A percentile compares a stretch with the other conserved stretches of the same genome.
phyloP scores from a whole-genome alignment of 352 stramenopile species.

The Aphanomyces stellatus region DNA sequence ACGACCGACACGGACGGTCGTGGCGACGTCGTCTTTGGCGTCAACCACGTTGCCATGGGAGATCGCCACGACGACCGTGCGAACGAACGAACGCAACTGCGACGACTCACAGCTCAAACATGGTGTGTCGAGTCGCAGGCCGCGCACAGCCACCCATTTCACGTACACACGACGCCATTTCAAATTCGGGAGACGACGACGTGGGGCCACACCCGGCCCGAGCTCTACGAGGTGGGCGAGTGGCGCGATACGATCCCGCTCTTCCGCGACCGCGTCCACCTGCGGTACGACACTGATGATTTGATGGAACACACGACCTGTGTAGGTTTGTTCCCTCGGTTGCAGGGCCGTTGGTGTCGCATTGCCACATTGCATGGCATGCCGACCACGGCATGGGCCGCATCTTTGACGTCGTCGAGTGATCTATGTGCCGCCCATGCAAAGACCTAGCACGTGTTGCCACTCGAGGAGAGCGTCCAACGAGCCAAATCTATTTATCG shows the following conservation, averaged over 20 bases:
- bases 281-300: slow-evolving; percentile 28
- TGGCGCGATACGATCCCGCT: slow-evolving; percentile 74
- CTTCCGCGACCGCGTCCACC: slow-evolving; percentile 46
- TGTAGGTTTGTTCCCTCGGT: slow-evolving; percentile 37
- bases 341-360: slow-evolving; percentile 51
- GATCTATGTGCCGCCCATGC: too few species aligned
- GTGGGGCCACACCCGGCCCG: slow-evolving; percentile 35
- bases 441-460: too few species aligned
- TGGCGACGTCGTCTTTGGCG: slow-evolving; percentile 1
- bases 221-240: slow-evolving; percentile 53
- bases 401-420: slow-evolving; percentile 54
- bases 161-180: slow-evolving; percentile 72
- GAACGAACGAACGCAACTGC: background rate
- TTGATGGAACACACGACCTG: background rate
- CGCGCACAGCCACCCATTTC: slow-evolving; percentile 48
- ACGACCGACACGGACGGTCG: background rate
- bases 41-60: background rate
- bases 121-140: background rate
- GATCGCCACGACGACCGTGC: background rate
- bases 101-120: too few species aligned
- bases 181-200: slow-evolving; percentile 41
- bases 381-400: slow-evolving; percentile 67
- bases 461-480: too few species aligned
- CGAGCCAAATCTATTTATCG: too few species aligned
- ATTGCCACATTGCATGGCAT: slow-evolving; percentile 69